Conservation (phyloP, 352 stramenopile species). For the Blastocystis sp. region DNA sequence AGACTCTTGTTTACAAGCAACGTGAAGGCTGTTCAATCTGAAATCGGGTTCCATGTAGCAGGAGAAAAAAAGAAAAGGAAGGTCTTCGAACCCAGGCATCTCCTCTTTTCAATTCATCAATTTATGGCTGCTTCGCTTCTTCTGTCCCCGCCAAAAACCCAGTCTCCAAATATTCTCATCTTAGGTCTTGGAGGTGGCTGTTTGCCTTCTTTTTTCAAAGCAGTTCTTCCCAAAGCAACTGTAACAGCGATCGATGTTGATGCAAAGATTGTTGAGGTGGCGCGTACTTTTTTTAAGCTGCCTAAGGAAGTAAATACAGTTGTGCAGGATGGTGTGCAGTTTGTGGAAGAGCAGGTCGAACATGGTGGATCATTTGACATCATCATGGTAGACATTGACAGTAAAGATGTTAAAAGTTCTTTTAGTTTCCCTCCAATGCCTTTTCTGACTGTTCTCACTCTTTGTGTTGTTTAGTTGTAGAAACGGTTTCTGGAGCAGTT, state of each 20-base stretch:
- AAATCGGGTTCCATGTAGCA: not conserved
- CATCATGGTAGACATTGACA: constrained; percentile 34
- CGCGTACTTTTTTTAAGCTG: not conserved
- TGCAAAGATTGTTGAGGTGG: not conserved
- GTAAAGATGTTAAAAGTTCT: not conserved
- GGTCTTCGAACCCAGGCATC: not conserved
- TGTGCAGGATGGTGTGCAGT: not conserved
- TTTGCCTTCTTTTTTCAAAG: not conserved
- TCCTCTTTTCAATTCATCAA: constrained; percentile 31
- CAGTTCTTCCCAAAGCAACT: not conserved
- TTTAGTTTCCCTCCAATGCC: not conserved
- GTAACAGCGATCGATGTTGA: constrained; percentile 31
- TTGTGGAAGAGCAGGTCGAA: not conserved
- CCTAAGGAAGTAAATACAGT: not conserved
- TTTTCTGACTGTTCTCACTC: not conserved
- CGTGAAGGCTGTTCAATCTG: not conserved
- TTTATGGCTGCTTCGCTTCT: constrained; percentile 8
- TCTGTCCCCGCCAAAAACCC: not conserved
- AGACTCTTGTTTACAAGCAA: constrained; percentile 14
- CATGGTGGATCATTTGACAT: not conserved
- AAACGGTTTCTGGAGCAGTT: constrained; percentile 19
- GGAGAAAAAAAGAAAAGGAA: constrained; percentile 22
- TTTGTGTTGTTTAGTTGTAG: not conserved
- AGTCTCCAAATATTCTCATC: not conserved
- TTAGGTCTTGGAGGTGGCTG: constrained; percentile 2